Percentiles rank a stretch among this genome's conserved stretches.
Conservation (phyloP, 768 basidiomycete species). For the Amanita jacksonii region DNA sequence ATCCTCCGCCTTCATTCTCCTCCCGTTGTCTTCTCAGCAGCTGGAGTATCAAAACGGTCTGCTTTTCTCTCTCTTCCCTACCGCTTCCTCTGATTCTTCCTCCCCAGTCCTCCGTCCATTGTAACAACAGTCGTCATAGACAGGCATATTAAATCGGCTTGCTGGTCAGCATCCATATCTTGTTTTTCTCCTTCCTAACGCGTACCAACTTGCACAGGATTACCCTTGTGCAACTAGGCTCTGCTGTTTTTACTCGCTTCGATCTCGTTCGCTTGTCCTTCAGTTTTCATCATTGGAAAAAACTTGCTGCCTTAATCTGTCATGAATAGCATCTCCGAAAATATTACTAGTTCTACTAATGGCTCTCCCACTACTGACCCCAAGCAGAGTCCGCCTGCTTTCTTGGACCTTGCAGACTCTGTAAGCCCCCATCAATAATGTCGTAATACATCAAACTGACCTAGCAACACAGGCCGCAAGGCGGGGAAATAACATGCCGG, state of each 20-base stretch:
- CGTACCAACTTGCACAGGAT: constrained; percentile 29
- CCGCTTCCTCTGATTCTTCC: constrained; percentile 17
- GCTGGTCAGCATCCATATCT: constrained; percentile 46
- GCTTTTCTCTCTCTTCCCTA: too few relatives aligned
- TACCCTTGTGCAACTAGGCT: constrained; percentile 60
- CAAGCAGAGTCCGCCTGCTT: constrained; percentile 85
- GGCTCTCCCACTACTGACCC: constrained; percentile 57
- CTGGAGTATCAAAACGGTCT: too few relatives aligned
- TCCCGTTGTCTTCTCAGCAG: background rate
- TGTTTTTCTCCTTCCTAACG: constrained; percentile 16
- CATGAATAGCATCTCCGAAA: constrained; percentile 66
- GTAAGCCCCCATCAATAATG: constrained; percentile 36
- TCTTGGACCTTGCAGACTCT: constrained; percentile 89
- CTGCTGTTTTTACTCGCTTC: constrained; percentile 39
- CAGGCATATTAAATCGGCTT: constrained; percentile 63
- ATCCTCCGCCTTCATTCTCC: constrained; percentile 16
- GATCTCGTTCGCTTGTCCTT: constrained; percentile 41
- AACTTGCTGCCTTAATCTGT: constrained; percentile 30
- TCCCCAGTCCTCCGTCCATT: constrained; percentile 45
- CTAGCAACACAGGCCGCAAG: constrained; percentile 54
- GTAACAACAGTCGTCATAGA: constrained; percentile 80
- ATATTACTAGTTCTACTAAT: constrained; percentile 67
- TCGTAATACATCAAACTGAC: constrained; percentile 14
- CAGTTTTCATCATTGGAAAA: constrained; percentile 51
- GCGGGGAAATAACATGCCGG: constrained; percentile 79